Evolutionary conservation across 148 eudicot species (phyloP).

Genomic region (Heliamphora exappendiculata): DNA sequence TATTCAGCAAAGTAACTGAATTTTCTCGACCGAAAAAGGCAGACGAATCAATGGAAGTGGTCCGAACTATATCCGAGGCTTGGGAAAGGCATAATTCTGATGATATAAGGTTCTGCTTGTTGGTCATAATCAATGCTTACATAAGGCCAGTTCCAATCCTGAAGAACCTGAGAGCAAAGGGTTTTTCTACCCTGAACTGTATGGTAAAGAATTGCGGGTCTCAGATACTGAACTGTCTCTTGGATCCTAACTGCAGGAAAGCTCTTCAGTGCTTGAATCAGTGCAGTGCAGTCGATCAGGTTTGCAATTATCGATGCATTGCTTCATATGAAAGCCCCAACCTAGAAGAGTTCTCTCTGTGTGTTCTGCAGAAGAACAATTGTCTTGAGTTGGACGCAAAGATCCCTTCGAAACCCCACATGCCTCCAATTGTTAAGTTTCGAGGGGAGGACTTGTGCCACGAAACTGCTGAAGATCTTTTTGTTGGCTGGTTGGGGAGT

Average conservation of each 20-base stretch:
- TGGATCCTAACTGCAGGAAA: conserved; percentile 82
- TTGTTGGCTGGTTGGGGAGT: conserved; percentile 84
- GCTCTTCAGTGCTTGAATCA: conserved; percentile 92
- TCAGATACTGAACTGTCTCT: conserved; percentile 77
- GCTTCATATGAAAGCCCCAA: conserved; percentile 80
- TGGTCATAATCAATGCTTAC: conserved; percentile 77
- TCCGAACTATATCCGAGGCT: conserved; percentile 53
- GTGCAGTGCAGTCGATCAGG: conserved; percentile 97
- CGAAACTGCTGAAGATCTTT: conserved; percentile 89
- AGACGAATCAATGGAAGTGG: conserved; percentile 39
- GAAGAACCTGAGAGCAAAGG: conserved; percentile 78
- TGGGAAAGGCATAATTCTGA: conserved; percentile 89
- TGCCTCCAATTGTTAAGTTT: conserved; percentile 60
- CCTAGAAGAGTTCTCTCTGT: conserved; percentile 86
- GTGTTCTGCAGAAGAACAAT: conserved; percentile 78
- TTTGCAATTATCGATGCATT: conserved; percentile 86
- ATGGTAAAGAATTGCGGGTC: conserved; percentile 87
- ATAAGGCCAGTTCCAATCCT: conserved; percentile 67
- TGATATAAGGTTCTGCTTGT: conserved; percentile 81
- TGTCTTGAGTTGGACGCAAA: conserved; percentile 75
- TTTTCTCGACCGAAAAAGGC: conserved; percentile 27
- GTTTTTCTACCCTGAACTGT: conserved; percentile 76
- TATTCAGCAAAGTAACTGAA: conserved; percentile 32
- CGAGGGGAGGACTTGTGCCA: conserved; percentile 46
- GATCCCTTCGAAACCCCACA: conserved; percentile 68